These are phyloP conservation scores for Rauvolfia tetraphylla DNA, from an alignment of 257 asterid genomes.

Conservation along the genomic window DNA sequence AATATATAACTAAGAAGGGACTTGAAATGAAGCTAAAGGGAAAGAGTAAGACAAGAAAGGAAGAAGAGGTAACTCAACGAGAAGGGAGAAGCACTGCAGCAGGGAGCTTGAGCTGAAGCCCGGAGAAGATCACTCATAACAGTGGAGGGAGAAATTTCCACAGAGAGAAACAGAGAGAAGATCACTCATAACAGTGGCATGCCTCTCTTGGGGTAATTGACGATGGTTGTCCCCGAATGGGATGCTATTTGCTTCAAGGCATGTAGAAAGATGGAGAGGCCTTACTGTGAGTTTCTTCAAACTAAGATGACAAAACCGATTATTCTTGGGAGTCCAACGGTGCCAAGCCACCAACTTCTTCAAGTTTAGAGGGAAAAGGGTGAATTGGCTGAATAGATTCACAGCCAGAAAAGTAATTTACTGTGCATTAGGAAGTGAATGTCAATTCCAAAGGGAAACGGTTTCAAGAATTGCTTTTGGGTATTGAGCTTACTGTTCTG, in stretches of 20 bases:
- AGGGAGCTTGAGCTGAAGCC: too few relatives aligned
- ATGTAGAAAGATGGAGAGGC: constrained; percentile 24
- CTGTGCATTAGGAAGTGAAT: constrained; percentile 29
- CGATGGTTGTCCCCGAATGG: neutral
- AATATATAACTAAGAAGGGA: too few relatives aligned
- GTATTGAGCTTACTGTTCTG: constrained; percentile 26
- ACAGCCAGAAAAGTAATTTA: constrained; percentile 7
- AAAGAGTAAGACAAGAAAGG: too few relatives aligned
- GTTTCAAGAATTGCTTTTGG: constrained; percentile 27
- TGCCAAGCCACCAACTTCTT: constrained; percentile 8
- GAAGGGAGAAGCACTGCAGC: too few relatives aligned
- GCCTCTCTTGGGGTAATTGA: constrained; percentile 5
- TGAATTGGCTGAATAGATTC: constrained; percentile 6
- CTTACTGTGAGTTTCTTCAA: constrained; percentile 12
- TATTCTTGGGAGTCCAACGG: constrained; percentile 18
- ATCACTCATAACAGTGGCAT: too few relatives aligned
- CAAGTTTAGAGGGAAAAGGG: constrained; percentile 9
- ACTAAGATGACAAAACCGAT: constrained; percentile 7
- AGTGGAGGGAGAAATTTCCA: too few relatives aligned
- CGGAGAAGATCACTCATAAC: too few relatives aligned
- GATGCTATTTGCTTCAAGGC: constrained; percentile 20
- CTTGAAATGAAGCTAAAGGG: too few relatives aligned
- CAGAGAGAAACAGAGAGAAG: too few relatives aligned
- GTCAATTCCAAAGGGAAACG: constrained; percentile 13
- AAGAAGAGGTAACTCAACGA: too few relatives aligned